phyloP scores from a whole-genome alignment of 1,284 basidiomycete species.

The Melampsora americana region DNA sequence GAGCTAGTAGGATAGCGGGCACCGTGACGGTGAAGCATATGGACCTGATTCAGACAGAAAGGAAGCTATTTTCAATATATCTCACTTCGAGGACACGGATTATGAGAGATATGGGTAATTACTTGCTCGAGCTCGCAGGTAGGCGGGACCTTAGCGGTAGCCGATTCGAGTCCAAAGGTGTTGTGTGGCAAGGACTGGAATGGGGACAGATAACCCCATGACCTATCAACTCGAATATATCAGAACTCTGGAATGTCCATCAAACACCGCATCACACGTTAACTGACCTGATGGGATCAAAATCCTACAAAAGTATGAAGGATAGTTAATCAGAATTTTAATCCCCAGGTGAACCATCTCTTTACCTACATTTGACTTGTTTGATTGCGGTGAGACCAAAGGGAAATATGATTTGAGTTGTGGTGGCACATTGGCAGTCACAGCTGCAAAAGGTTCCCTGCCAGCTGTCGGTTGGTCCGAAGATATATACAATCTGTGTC shows the following conservation, averaged over 20 bases:
- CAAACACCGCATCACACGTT: neutral
- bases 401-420: constrained; percentile 31
- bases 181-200: constrained; percentile 38
- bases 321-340: neutral
- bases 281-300: constrained; percentile 19
- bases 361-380: neutral
- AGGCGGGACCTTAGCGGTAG: constrained; percentile 33
- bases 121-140: constrained; percentile 39
- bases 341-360: neutral
- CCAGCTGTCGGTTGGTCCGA: constrained; percentile 3
- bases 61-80: neutral
- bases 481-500: neutral
- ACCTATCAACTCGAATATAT: neutral
- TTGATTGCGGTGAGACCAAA: constrained; percentile 25
- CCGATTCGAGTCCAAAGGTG: constrained; percentile 37
- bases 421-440: constrained; percentile 5
- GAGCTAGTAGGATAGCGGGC: constrained; percentile 43
- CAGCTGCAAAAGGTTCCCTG: constrained; percentile 34
- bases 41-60: constrained; percentile 17
- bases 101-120: neutral
- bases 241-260: neutral
- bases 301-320: neutral
- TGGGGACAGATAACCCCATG: constrained; percentile 44
- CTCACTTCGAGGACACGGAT: neutral
- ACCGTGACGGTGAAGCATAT: constrained; percentile 43